Conservation (phyloP, 768 basidiomycete genomes). For the Serendipita sp. region DNA sequence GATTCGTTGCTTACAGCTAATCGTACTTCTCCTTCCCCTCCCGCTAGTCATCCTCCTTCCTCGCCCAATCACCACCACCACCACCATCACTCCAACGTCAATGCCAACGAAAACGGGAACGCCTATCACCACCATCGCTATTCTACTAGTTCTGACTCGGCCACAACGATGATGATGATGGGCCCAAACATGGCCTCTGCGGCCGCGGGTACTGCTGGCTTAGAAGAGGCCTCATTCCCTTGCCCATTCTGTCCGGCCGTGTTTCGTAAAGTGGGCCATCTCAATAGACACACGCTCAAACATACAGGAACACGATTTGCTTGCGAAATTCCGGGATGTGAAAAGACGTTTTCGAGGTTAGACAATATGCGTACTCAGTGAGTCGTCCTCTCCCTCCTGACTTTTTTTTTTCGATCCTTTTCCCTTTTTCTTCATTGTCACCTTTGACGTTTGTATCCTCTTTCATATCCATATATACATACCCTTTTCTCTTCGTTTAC, state of each 20-base stretch:
- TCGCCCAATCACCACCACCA: background rate
- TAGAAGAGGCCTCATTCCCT: background rate
- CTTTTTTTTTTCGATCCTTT: background rate
- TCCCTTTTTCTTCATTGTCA: too few species aligned
- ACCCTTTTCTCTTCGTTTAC: too few species aligned
- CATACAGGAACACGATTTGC: background rate
- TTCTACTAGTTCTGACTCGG: too few species aligned
- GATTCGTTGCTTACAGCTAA: background rate
- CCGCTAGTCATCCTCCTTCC: background rate
- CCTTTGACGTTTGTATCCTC: too few species aligned
- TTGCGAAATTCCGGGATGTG: background rate
- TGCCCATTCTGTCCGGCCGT: slow-evolving; percentile 1
- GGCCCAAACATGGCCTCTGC: too few species aligned
- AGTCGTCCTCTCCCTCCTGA: background rate
- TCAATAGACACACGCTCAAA: slow-evolving; percentile 1
- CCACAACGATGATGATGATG: too few species aligned
- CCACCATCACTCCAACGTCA: background rate
- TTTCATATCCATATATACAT: too few species aligned
- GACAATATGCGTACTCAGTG: slow-evolving; percentile 5
- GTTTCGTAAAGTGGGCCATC: background rate
- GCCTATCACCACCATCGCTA: too few species aligned
- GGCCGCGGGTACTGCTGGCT: background rate
- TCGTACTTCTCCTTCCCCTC: background rate
- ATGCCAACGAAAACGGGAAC: too few species aligned
- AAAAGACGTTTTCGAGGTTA: slow-evolving; percentile 1